A percentile compares a stretch with the other conserved stretches of the same genome.
Conservation (phyloP, 176 grass and related monocot species). For the Cenchrus purpureus region DNA sequence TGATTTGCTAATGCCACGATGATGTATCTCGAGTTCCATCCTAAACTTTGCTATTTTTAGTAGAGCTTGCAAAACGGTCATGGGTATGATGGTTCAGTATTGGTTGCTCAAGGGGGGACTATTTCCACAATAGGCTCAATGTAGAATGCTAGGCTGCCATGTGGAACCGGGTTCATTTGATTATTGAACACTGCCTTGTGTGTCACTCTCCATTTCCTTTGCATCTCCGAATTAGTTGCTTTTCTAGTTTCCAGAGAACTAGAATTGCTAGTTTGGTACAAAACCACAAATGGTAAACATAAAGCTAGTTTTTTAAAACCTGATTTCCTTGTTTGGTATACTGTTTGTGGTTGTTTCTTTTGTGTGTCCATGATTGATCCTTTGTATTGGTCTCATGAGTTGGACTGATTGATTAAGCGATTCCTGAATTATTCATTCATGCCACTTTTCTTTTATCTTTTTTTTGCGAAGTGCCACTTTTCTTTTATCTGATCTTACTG, state of each 20-base stretch:
- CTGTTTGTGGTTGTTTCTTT: background rate
- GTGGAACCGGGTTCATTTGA: constrained; percentile 25
- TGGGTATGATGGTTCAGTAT: constrained; percentile 24
- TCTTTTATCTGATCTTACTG: constrained; percentile 30
- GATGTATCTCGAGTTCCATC: constrained; percentile 21
- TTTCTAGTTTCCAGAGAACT: constrained; percentile 23
- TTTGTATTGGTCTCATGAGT: background rate
- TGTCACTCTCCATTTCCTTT: constrained; percentile 20
- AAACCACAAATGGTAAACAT: constrained; percentile 21
- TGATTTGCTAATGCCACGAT: constrained; percentile 1
- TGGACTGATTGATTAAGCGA: background rate
- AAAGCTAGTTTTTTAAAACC: background rate
- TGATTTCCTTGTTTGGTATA: background rate
- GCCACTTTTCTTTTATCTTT: constrained; percentile 29
- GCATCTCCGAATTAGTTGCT: constrained; percentile 7
- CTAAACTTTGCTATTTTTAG: constrained; percentile 57
- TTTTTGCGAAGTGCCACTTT: background rate
- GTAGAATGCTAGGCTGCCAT: constrained; percentile 14
- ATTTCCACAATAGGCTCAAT: constrained; percentile 20
- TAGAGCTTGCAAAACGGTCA: constrained; percentile 23
- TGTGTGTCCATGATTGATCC: background rate
- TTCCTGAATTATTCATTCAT: constrained; percentile 20
- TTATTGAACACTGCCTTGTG: constrained; percentile 33
- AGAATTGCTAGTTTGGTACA: constrained; percentile 26
- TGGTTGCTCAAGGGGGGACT: constrained; percentile 5